These are phyloP conservation scores for Hemileccinum rubropunctum DNA, from an alignment of 768 basidiomycete genomes.

Conservation along the genomic window DNA sequence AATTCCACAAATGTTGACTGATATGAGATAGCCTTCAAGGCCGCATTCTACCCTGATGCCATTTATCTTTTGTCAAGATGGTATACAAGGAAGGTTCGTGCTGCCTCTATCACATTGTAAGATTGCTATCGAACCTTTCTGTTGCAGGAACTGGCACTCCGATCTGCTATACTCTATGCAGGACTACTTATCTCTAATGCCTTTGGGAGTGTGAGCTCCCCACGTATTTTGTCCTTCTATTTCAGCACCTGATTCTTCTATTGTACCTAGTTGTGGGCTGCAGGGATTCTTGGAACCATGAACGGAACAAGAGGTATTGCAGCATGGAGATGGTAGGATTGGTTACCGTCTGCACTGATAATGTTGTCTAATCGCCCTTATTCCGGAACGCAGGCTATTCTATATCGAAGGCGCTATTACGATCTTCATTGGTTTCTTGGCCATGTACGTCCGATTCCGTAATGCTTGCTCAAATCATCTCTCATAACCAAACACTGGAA, in stretches of 20 bases:
- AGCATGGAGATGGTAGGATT: conserved; percentile 65
- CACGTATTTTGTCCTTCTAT: not conserved
- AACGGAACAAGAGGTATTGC: conserved; percentile 62
- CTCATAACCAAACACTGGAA: not conserved
- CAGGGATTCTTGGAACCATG: conserved; percentile 68
- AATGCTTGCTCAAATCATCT: not conserved
- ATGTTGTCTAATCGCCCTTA: not conserved
- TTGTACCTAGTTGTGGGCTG: conserved; percentile 56
- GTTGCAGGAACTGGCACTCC: conserved; percentile 59
- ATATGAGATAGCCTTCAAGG: conserved; percentile 25
- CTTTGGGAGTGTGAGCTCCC: conserved; percentile 54
- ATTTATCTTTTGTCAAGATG: conserved; percentile 33
- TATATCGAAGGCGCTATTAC: conserved; percentile 70
- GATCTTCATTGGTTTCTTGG: conserved; percentile 51
- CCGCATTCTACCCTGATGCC: conserved; percentile 64
- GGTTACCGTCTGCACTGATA: not conserved
- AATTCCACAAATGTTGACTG: not conserved
- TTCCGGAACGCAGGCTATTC: conserved; percentile 50
- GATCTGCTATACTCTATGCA: conserved; percentile 57
- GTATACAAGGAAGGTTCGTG: conserved; percentile 3
- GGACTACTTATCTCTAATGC: conserved; percentile 63
- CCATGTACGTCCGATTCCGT: conserved; percentile 39
- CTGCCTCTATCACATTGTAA: not conserved
- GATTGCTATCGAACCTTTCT: not conserved
- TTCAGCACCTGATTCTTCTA: not conserved